Evolutionary conservation across 371 early-diverging fungal genomes (phyloP), one percentile per base, ranked within the genome.

Genomic region (Zychaea mexicana): DNA sequence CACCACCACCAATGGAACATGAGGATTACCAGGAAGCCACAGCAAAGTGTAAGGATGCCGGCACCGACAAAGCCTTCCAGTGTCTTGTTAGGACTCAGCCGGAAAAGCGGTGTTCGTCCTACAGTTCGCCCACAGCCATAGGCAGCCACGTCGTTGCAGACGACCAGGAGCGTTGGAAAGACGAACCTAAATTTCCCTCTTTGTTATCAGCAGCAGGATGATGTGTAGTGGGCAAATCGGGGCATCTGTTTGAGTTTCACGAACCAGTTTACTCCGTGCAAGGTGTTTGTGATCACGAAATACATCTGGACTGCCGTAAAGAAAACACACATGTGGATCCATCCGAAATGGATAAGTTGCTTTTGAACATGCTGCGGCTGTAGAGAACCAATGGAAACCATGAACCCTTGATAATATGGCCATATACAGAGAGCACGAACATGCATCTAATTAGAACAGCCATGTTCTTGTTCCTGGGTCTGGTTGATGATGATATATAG

Each of bases 61-160:
- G 92, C 99, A 59, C 99, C 98, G 42, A 98, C 77, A 70, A 98
- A 99, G 3, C 99, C 99, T 76, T 99, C 99, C 77, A 96, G 92
- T 19, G 99, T 99, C 87, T 99, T 99, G 73, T 99, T 99, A n/a
- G 99, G 99, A 67, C 93, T 92, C 9, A 99, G 80, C 66, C 87
- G 85, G 67, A 96, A 98, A 36, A 99, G 83, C 8, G 90, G 97
- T n/a, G 96, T 97, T 52, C 88, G 83, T 6, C 99, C 99, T 74
- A 83, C 91, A 69, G 94, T 91, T 74, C 93, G 92, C 6, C 98
- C 99, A 77, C 92, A 92, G 30, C 97, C 81, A 75, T 99, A 99
- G 7, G 99, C 99, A 70, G 91, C 90, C 52, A 97, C 95, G 72
- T 99, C 99, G 82, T 99, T 99, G 60, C 90, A 87, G 53, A 98